Evolutionary conservation across 306 rosid species (phyloP), one percentile per base, ranked within the genome.

Genomic region (Fragaria vesca): DNA sequence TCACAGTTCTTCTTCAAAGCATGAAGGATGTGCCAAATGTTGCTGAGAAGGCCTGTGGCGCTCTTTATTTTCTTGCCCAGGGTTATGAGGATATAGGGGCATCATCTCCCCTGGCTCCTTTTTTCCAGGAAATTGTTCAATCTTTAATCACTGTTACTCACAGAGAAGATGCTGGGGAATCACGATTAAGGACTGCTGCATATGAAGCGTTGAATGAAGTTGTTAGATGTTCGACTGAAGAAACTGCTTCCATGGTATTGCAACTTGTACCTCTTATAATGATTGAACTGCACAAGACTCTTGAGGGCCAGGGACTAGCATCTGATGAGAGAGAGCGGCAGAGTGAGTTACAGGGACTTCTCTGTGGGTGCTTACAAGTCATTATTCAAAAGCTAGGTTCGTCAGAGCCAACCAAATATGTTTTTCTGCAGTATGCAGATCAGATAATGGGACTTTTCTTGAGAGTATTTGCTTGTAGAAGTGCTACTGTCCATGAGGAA

Each of bases 31-130:
- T 87, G 50, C 93, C 97, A 69, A 93, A 93, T 88, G 97, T 93
- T 69, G 97, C 98, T 51, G 97, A 93, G 90, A 93, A 93, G 83
- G 98, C 97, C 74, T 93, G 98, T 70, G 93, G 98, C 42, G 98
- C 98, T 71, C 91, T 93, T 74, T 93, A 93, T 86, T 93, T 86
- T 80, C 93, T 93, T 17, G 93, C 93, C 32, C 98, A 93, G 75
- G 98, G 98, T 77, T 93, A 88, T 38, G 98, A 93, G 90, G 97
- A 93, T 74, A 83, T 78, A 48, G 91, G 86, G 58, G 34, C 83
- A 28, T 36, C 91, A 76, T 89, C 98, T 80, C 91, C 94, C 54
- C 36, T 93, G 52, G 91, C 93, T 47, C 97, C 98, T 6, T 91
- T 86, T 73, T 91, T 91, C 80, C 95, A 89, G 85, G 90, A 93